Evolutionary conservation across 805 yeast genomes (phyloP).

Genomic region (Brettanomyces naardenensis): DNA sequence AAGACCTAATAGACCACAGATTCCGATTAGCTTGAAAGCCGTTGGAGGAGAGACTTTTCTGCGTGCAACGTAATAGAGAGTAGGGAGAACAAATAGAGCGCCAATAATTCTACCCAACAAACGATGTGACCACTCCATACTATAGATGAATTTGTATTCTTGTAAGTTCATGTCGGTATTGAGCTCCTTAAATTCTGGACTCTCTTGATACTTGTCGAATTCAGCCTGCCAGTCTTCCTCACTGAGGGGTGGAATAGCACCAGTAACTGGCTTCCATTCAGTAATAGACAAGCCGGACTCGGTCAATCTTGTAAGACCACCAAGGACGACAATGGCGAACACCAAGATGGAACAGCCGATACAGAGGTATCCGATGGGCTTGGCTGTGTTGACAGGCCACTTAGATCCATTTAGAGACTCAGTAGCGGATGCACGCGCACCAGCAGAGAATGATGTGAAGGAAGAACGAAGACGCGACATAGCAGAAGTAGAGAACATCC

Average conservation of each 20-base stretch:
- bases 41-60: slow-evolving; percentile 61
- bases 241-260: slow-evolving; percentile 80
- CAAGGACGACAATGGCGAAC: slow-evolving; percentile 92
- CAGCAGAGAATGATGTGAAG: slow-evolving; percentile 1
- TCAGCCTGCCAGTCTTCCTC: slow-evolving; percentile 82
- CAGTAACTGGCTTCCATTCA: slow-evolving; percentile 98
- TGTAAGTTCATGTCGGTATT: slow-evolving; percentile 86
- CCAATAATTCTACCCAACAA: slow-evolving; percentile 91
- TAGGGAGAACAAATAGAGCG: slow-evolving; percentile 72
- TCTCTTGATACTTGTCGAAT: slow-evolving; percentile 68
- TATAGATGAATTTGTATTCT: slow-evolving; percentile 89
- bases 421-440: slow-evolving; percentile 2
- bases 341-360: slow-evolving; percentile 82
- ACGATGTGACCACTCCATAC: slow-evolving; percentile 98
- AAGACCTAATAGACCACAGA: slow-evolving; percentile 73
- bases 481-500: slow-evolving; percentile 12
- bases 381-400: slow-evolving; percentile 41
- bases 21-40: slow-evolving; percentile 58
- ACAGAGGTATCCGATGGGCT: slow-evolving; percentile 77
- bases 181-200: slow-evolving; percentile 87
- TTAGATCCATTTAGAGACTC: slow-evolving; percentile 6
- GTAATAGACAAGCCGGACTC: slow-evolving; percentile 95
- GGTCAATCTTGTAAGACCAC: slow-evolving; percentile 91
- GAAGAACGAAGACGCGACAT: slow-evolving; percentile 2
- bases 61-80: slow-evolving; percentile 66